phyloP scores from a whole-genome alignment of 2,329 filamentous ascomycete species.

The Myriangium duriaei region DNA sequence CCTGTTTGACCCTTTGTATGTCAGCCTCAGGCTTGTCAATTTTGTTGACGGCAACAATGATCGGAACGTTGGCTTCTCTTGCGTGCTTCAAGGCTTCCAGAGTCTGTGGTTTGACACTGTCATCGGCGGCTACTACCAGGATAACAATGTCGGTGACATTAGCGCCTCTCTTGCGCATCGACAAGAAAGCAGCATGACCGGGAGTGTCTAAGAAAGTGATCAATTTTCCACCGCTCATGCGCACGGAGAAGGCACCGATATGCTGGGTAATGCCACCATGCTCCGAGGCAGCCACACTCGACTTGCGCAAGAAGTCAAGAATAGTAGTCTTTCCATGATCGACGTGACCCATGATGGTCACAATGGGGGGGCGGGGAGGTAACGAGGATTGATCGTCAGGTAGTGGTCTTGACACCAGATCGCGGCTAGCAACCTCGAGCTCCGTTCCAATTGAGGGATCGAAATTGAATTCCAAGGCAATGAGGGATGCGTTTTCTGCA shows the following conservation, averaged over 20 bases:
- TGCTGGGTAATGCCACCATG: slow-evolving; percentile 97
- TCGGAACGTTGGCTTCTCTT: slow-evolving; percentile 71
- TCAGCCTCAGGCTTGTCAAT: slow-evolving; percentile 78
- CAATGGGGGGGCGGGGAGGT: slow-evolving; percentile 72
- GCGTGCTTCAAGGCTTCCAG: slow-evolving; percentile 94
- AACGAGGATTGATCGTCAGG: slow-evolving; percentile 52
- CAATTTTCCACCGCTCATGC: slow-evolving; percentile 65
- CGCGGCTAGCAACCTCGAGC: slow-evolving; percentile 46
- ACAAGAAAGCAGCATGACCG: slow-evolving; percentile 87
- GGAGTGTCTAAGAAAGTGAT: slow-evolving; percentile 97
- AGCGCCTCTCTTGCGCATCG: slow-evolving; percentile 90
- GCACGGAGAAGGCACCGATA: slow-evolving; percentile 92
- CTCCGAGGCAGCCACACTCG: slow-evolving; percentile 79
- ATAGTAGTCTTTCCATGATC: slow-evolving; percentile 98
- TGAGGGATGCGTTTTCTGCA: slow-evolving; percentile 76
- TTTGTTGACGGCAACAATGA: slow-evolving; percentile 97
- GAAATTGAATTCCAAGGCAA: slow-evolving; percentile 86
- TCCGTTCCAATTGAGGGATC: slow-evolving; percentile 60
- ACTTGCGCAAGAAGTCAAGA: slow-evolving; percentile 83
- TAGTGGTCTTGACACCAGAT: slow-evolving; percentile 56
- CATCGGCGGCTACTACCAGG: slow-evolving; percentile 88
- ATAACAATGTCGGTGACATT: slow-evolving; percentile 96
- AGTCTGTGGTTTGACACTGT: slow-evolving; percentile 95
- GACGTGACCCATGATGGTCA: slow-evolving; percentile 98
- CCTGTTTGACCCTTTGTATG: slow-evolving; percentile 72